Conservation (phyloP, 2,329 filamentous ascomycete species). For the Penicillium sp. region DNA sequence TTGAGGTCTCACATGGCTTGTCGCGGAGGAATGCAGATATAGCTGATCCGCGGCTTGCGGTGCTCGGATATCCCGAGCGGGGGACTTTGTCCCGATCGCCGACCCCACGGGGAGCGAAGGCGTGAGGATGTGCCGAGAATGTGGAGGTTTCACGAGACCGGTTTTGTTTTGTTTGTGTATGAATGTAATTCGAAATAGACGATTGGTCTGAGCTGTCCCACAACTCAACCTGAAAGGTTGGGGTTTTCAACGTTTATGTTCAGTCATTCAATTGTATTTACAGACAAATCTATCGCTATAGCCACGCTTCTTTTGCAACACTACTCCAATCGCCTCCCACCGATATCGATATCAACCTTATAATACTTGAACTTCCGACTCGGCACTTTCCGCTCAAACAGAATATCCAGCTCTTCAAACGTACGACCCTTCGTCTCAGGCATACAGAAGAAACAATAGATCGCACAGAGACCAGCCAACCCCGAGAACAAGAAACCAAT, state of each 20-base stretch:
- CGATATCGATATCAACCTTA: not conserved
- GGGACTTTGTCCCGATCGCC: slow-evolving; percentile 17
- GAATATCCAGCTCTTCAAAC: slow-evolving; percentile 34
- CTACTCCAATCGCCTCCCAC: not conserved
- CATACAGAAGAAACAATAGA: slow-evolving; percentile 36
- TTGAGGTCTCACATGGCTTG: not conserved
- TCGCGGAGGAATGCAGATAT: not conserved
- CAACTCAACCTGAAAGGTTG: too few species aligned
- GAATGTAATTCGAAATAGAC: too few species aligned
- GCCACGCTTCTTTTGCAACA: slow-evolving; percentile 30
- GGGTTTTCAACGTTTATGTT: too few species aligned
- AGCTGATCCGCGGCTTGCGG: not conserved
- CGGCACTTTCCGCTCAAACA: slow-evolving; percentile 28
- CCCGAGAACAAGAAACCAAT: slow-evolving; percentile 36
- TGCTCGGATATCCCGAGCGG: not conserved
- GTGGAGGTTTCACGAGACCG: too few species aligned
- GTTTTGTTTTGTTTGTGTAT: too few species aligned
- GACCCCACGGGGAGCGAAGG: not conserved
- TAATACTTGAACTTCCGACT: slow-evolving; percentile 23
- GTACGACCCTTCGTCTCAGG: slow-evolving; percentile 35
- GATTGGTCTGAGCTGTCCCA: too few species aligned
- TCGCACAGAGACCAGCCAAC: slow-evolving; percentile 20
- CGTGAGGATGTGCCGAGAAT: not conserved
- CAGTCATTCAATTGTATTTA: not conserved
- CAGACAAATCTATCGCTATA: not conserved